A percentile compares a stretch with the other conserved stretches of the same genome.
Evolutionary conservation across 768 basidiomycete species (phyloP).

Genomic region (Boletus barrowsii): DNA sequence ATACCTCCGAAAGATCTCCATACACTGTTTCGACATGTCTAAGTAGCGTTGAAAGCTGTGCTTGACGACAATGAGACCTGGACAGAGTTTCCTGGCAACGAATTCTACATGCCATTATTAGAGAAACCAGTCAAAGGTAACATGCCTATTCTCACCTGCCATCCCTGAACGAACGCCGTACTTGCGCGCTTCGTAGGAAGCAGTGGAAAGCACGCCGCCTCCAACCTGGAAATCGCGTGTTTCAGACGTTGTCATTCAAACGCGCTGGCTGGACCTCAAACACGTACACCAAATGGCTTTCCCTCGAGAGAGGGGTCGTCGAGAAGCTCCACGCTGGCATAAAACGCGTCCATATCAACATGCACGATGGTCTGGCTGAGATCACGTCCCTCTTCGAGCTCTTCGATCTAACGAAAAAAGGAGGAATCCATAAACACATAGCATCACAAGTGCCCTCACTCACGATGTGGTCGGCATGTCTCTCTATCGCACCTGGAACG

Average conservation of each 20-base stretch:
- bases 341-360: constrained; percentile 96
- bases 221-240: constrained; percentile 52
- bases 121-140: background rate
- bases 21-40: constrained; percentile 70
- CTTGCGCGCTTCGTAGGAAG: constrained; percentile 89
- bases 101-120: constrained; percentile 52
- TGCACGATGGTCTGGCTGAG: constrained; percentile 85
- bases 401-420: constrained; percentile 43
- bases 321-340: constrained; percentile 73
- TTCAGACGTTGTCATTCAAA: constrained; percentile 1
- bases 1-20: constrained; percentile 64
- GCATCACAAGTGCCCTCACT: constrained; percentile 22
- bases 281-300: constrained; percentile 69
- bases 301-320: constrained; percentile 60
- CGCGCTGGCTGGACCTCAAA: background rate
- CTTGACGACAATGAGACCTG: constrained; percentile 71
- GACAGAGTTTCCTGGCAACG: constrained; percentile 91
- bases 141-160: constrained; percentile 59
- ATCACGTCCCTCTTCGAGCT: constrained; percentile 75
- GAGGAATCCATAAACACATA: background rate
- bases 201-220: constrained; percentile 80
- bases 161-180: constrained; percentile 92
- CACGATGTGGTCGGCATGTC: constrained; percentile 67
- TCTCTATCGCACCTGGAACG: constrained; percentile 55
- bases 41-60: constrained; percentile 59